A percentile compares a stretch with the other conserved stretches of the same genome.
Evolutionary conservation across 768 basidiomycete genomes (phyloP).

Genomic region (Lentinula sp.): DNA sequence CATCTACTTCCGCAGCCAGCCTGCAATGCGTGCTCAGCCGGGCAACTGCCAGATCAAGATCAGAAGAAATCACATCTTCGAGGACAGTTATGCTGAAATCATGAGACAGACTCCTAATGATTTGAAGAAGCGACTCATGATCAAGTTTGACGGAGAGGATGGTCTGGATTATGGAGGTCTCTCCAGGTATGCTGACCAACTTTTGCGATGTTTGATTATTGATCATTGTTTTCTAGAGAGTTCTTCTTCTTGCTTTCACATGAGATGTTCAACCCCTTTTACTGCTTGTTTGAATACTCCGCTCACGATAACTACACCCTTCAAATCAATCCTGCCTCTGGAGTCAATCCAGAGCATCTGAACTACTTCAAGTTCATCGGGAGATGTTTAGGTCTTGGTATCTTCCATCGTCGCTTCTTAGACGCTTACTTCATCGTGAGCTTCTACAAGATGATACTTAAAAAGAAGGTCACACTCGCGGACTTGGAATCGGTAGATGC

Average conservation of each 20-base stretch:
- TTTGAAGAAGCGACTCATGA: slow-evolving; percentile 98
- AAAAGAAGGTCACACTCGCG: slow-evolving; percentile 91
- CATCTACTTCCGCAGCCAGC: slow-evolving; percentile 98
- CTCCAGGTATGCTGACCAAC: slow-evolving; percentile 59
- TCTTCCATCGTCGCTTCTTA: slow-evolving; percentile 98
- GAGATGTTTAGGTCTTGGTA: slow-evolving; percentile 88
- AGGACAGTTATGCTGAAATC: slow-evolving; percentile 99
- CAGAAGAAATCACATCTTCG: slow-evolving; percentile 95
- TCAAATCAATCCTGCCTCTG: slow-evolving; percentile 97
- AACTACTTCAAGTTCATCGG: slow-evolving; percentile 99
- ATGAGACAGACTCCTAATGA: slow-evolving; percentile 99
- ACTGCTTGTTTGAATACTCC: slow-evolving; percentile 99
- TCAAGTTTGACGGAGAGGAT: slow-evolving; percentile 99
- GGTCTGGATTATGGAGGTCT: slow-evolving; percentile 98
- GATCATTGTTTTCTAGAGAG: slow-evolving; percentile 51
- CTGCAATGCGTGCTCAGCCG: slow-evolving; percentile 95
- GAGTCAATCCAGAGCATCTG: slow-evolving; percentile 97
- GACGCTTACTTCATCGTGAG: slow-evolving; percentile 99
- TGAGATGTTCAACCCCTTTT: slow-evolving; percentile 99
- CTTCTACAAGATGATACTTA: slow-evolving; percentile 99
- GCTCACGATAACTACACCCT: slow-evolving; percentile 99
- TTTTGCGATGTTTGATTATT: neutral
- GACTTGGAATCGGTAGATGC: slow-evolving; percentile 97
- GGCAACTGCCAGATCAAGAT: slow-evolving; percentile 99
- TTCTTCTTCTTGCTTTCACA: slow-evolving; percentile 99